Base-by-base conservation (phyloP, 257 asterid genomes). In the Plantago elongata region DNA sequence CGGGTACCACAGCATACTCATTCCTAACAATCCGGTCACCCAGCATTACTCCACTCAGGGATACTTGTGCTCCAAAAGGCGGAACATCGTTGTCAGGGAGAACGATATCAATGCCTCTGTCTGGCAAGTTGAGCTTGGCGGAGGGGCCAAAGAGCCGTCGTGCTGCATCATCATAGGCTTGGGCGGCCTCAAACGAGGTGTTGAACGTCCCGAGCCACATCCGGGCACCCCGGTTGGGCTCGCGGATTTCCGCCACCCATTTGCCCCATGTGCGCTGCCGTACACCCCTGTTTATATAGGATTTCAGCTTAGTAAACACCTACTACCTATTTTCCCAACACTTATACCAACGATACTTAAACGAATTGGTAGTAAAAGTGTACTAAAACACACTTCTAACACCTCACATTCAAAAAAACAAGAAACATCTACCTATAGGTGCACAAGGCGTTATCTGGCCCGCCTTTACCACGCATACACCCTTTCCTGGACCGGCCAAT, bases 181-280 rank as follows among this genome's bases (percentile, higher is more conserved):
- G 75, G 4, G 96, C 96, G 0, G 96, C 96, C 62, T 86, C 89
- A 7, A 71, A 5, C 0, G 96, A 79, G 15, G 88, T 83, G 51
- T 54, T 73, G 75, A 89, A 89, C 29, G 96, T 84, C 45, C 96
- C 95, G 9, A 89, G 79, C 95, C 96, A 89, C 16, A 86, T 71
- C 17, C 93, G 63, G 7, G 88, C 80, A 1, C 96, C 93, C 1
- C 84, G 81, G 70, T 86, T 80, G 12, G 95, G 94, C 75, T 86
- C 93, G 7, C 95, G 87, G 18, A 88, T 88, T 60, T 88, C 95
- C 6, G 96, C 84, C 7, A 88, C 96, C 95, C 95, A 88, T 47
- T 77, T 81, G 0, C 96, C 96, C 95, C 95, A 88, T 0, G 90
- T 86, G n/a, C 96, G 67, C 72, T 88, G 95, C 29, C 96, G 64